A percentile compares a stretch with the other conserved stretches of the same genome.
phyloP scores from a whole-genome alignment of 1,284 basidiomycete species.

The Termitomyces sp. region DNA sequence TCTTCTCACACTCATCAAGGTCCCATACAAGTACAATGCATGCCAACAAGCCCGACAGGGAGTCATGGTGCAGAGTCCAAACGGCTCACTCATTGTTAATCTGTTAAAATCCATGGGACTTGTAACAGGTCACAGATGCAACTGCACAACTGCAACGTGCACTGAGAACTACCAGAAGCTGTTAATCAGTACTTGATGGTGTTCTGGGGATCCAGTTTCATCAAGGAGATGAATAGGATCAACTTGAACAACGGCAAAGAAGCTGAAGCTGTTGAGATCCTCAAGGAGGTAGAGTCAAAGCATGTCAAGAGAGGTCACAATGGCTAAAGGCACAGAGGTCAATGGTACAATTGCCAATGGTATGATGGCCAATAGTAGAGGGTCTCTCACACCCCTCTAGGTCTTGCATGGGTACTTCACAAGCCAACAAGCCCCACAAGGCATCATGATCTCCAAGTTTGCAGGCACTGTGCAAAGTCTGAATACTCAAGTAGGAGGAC shows the following conservation, averaged over 20 bases:
- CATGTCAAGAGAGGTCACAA: constrained; percentile 5
- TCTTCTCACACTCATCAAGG: constrained; percentile 42
- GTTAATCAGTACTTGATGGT: constrained; percentile 91
- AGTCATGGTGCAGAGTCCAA: constrained; percentile 94
- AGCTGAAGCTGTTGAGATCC: not conserved
- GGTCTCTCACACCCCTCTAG: too few species aligned
- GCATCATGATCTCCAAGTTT: too few species aligned
- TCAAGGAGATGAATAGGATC: constrained; percentile 74
- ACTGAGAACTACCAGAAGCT: constrained; percentile 93
- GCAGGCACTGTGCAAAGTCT: too few species aligned
- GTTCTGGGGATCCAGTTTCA: constrained; percentile 90
- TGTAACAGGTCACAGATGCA: constrained; percentile 93
- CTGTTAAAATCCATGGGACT: constrained; percentile 95
- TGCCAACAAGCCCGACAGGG: constrained; percentile 91
- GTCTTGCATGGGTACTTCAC: too few species aligned
- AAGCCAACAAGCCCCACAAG: too few species aligned
- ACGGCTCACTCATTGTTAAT: constrained; percentile 93
- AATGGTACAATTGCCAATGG: not conserved
- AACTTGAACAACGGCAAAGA: constrained; percentile 31
- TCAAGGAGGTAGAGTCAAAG: not conserved
- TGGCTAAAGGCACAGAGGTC: too few species aligned
- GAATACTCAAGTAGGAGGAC: too few species aligned
- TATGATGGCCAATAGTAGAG: too few species aligned
- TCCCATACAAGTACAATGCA: constrained; percentile 99
- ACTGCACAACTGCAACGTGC: constrained; percentile 80